Conservation (phyloP, 2,329 filamentous ascomycete species). For the Cladosporium austrohemisphaericum region DNA sequence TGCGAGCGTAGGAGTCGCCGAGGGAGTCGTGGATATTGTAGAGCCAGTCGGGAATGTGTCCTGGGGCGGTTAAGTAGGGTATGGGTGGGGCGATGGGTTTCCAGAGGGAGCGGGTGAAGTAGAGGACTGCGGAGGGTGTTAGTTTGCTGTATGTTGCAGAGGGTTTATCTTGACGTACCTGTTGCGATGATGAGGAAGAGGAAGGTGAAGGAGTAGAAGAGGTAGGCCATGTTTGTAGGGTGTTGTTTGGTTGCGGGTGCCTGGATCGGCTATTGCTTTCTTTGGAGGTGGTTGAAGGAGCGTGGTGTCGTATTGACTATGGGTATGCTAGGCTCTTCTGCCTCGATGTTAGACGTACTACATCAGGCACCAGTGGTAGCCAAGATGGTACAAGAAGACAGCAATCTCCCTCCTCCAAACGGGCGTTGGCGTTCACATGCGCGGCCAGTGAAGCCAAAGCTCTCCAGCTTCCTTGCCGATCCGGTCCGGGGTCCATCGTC, state of each 20-base stretch:
- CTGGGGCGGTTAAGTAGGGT: conserved; percentile 47
- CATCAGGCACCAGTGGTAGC: neutral
- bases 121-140: conserved; percentile 55
- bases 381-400: neutral
- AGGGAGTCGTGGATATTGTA: conserved; percentile 46
- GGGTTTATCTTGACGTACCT: conserved; percentile 43
- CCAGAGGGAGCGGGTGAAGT: conserved; percentile 78
- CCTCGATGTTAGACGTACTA: neutral
- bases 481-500: neutral
- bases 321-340: neutral
- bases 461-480: conserved; percentile 7
- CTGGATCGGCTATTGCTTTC: neutral
- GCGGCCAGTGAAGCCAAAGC: neutral
- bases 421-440: neutral
- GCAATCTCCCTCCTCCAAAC: conserved; percentile 7
- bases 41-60: conserved; percentile 49
- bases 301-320: neutral
- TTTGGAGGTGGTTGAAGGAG: neutral
- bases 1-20: conserved; percentile 45
- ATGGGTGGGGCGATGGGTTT: conserved; percentile 61
- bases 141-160: conserved; percentile 17
- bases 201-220: conserved; percentile 75
- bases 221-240: conserved; percentile 62
- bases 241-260: neutral
- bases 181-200: conserved; percentile 68